Conservation (phyloP, 495 filamentous ascomycete genomes). For the Penicillium herquei region DNA sequence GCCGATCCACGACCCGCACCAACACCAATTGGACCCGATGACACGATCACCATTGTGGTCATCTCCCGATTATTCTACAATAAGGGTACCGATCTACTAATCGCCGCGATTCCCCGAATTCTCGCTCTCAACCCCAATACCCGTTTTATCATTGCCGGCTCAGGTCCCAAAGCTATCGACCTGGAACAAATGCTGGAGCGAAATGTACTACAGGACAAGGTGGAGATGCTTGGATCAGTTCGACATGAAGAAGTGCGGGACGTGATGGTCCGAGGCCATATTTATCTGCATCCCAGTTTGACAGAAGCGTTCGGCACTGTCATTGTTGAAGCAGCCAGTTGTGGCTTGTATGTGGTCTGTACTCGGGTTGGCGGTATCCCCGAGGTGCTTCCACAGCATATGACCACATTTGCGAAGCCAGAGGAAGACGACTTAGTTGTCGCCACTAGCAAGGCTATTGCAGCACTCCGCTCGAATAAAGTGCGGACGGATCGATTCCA, state of each 20-base stretch:
- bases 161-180: slow-evolving; percentile 94
- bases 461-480: slow-evolving; percentile 85
- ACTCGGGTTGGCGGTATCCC: slow-evolving; percentile 96
- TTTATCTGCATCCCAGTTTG: slow-evolving; percentile 91
- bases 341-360: slow-evolving; percentile 93
- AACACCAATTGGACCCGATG: slow-evolving; percentile 66
- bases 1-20: slow-evolving; percentile 46
- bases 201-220: slow-evolving; percentile 90
- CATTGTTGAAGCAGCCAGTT: slow-evolving; percentile 93
- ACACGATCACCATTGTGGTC: slow-evolving; percentile 93
- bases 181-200: slow-evolving; percentile 96
- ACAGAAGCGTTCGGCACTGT: slow-evolving; percentile 98
- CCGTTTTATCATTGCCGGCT: slow-evolving; percentile 94
- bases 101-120: slow-evolving; percentile 91
- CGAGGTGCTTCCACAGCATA: slow-evolving; percentile 87
- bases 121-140: slow-evolving; percentile 85
- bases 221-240: slow-evolving; percentile 86
- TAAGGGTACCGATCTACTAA: slow-evolving; percentile 93
- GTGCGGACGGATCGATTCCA: slow-evolving; percentile 93
- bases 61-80: slow-evolving; percentile 98
- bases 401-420: slow-evolving; percentile 81
- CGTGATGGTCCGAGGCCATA: slow-evolving; percentile 97
- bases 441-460: slow-evolving; percentile 77
- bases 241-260: slow-evolving; percentile 95
- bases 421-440: slow-evolving; percentile 65